These are phyloP conservation scores for Paxillus involutus DNA, from an alignment of 768 basidiomycete genomes.

Conservation along the genomic window DNA sequence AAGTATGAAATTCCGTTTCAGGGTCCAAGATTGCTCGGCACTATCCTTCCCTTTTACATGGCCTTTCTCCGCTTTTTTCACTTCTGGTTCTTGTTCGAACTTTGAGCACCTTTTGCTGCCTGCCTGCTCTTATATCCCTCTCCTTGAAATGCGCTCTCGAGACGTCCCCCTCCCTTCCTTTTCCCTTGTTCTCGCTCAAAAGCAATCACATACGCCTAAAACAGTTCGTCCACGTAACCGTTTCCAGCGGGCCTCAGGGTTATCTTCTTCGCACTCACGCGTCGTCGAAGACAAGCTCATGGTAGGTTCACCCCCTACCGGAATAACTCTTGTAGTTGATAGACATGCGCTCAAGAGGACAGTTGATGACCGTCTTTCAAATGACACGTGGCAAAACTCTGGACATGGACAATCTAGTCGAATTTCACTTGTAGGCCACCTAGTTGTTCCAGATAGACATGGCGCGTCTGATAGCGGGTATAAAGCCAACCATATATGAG, in stretches of 20 bases:
- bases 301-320: neutral
- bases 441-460: neutral
- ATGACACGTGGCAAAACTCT: neutral
- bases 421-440: neutral
- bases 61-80: neutral
- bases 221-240: neutral
- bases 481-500: slow-evolving; percentile 5
- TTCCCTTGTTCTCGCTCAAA: slow-evolving; percentile 1
- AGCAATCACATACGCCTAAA: neutral
- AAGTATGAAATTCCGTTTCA: slow-evolving; percentile 1
- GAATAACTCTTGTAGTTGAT: neutral
- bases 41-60: neutral
- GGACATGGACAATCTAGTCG: neutral
- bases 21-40: slow-evolving; percentile 3
- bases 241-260: neutral
- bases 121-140: neutral
- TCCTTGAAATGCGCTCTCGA: slow-evolving; percentile 2
- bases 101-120: neutral
- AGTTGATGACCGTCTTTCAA: slow-evolving; percentile 5
- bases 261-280: neutral
- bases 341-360: neutral
- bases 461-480: neutral
- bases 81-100: neutral
- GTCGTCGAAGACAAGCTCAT: slow-evolving; percentile 3
- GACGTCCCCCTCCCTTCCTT: slow-evolving; percentile 4